Percentiles rank a stretch among this genome's conserved stretches.
Evolutionary conservation across 108 stramenopile genomes (phyloP).

Genomic region (Parietichytrium sp.): DNA sequence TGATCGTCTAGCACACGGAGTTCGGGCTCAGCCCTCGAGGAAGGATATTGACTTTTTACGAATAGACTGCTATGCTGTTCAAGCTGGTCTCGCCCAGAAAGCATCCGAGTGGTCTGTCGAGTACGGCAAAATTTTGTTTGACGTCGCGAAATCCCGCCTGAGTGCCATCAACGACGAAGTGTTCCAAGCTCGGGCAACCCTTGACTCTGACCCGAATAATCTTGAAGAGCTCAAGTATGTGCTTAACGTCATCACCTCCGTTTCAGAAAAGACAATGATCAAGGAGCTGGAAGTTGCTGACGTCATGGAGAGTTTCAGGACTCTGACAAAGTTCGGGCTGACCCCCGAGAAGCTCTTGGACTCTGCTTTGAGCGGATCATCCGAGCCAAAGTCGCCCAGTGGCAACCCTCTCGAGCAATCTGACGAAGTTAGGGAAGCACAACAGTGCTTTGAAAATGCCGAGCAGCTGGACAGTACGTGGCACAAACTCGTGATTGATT

Average conservation of each 20-base stretch:
- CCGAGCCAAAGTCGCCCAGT: not conserved
- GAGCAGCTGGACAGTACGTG: slow-evolving; percentile 41
- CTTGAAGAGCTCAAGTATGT: slow-evolving; percentile 64
- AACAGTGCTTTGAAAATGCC: slow-evolving; percentile 46
- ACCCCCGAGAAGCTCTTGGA: not conserved
- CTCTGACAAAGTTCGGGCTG: slow-evolving; percentile 53
- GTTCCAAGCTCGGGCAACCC: slow-evolving; percentile 31
- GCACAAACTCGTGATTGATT: slow-evolving; percentile 52
- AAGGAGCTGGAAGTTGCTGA: slow-evolving; percentile 57
- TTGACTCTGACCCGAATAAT: slow-evolving; percentile 51
- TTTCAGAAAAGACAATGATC: slow-evolving; percentile 55
- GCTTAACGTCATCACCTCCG: slow-evolving; percentile 54
- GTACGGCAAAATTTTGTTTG: slow-evolving; percentile 59
- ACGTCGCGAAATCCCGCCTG: slow-evolving; percentile 49
- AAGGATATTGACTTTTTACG: slow-evolving; percentile 68
- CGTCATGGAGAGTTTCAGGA: slow-evolving; percentile 56
- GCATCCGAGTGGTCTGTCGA: slow-evolving; percentile 59
- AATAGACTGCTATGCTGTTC: slow-evolving; percentile 60
- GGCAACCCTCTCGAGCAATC: slow-evolving; percentile 25
- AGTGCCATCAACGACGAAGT: slow-evolving; percentile 47
- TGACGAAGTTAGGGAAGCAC: too few relatives aligned
- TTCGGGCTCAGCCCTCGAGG: slow-evolving; percentile 36
- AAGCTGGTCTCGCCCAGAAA: slow-evolving; percentile 53
- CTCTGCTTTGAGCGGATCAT: not conserved
- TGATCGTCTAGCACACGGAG: slow-evolving; percentile 48